Percentiles rank a stretch among this genome's conserved stretches.
These are phyloP conservation scores for Fomes fomentarius DNA, from an alignment of 1,284 basidiomycete genomes.

Conservation along the genomic window DNA sequence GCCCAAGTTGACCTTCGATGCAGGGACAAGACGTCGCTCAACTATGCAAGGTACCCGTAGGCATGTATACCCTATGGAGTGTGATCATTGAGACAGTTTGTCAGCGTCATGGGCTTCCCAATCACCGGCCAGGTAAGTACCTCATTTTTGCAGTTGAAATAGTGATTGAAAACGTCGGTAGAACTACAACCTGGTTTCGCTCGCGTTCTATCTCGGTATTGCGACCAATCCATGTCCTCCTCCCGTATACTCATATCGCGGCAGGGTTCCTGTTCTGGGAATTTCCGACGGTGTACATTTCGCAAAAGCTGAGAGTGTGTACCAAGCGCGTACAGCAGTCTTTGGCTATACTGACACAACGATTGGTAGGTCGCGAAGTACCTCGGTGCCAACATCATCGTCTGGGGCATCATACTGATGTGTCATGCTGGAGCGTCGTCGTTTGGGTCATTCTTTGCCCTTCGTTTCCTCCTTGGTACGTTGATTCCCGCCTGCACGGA, in stretches of 20 bases:
- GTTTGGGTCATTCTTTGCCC: slow-evolving; percentile 63
- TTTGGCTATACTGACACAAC: too few species aligned
- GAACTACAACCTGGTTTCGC: slow-evolving; percentile 68
- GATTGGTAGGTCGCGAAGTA: slow-evolving; percentile 66
- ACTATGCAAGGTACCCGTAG: slow-evolving; percentile 72
- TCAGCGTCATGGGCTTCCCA: slow-evolving; percentile 67
- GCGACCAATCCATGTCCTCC: neutral
- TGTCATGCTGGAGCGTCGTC: slow-evolving; percentile 58
- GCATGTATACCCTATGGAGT: neutral
- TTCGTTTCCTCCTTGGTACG: slow-evolving; percentile 63
- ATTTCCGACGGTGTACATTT: slow-evolving; percentile 68
- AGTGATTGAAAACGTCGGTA: slow-evolving; percentile 20
- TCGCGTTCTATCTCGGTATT: slow-evolving; percentile 64
- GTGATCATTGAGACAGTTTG: slow-evolving; percentile 4
- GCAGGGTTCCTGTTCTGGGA: slow-evolving; percentile 64
- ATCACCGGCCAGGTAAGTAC: slow-evolving; percentile 56
- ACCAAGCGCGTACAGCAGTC: too few species aligned
- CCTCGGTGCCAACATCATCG: slow-evolving; percentile 60
- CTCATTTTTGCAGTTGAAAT: neutral
- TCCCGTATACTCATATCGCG: neutral
- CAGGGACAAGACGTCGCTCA: slow-evolving; percentile 70
- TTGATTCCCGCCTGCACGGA: too few species aligned
- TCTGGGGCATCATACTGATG: slow-evolving; percentile 68
- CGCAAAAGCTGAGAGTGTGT: slow-evolving; percentile 44
- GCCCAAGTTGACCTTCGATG: neutral